Evolutionary conservation across 2,329 filamentous ascomycete species (phyloP).

Genomic region (Tricladium varicosporioides): DNA sequence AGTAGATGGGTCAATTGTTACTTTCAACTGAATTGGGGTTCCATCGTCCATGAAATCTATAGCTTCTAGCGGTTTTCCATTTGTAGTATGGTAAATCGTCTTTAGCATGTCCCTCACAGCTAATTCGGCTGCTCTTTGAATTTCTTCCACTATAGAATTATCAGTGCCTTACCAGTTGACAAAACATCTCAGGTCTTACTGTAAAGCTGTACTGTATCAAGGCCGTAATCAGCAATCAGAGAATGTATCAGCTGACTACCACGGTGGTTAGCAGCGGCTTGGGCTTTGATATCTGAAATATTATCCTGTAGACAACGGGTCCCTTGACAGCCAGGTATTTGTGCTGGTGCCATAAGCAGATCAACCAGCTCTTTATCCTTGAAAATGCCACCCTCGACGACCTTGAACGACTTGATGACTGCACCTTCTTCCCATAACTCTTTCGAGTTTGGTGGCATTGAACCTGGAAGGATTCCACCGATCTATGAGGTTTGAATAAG

Average conservation of each 20-base stretch:
- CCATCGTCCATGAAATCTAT: conserved; percentile 78
- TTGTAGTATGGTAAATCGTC: conserved; percentile 51
- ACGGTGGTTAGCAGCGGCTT: conserved; percentile 80
- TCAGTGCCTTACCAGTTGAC: no score
- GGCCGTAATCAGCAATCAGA: conserved; percentile 60
- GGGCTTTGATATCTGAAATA: conserved; percentile 79
- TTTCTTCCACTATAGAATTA: conserved; percentile 75
- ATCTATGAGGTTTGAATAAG: no score
- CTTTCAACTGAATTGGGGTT: conserved; percentile 66
- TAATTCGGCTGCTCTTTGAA: conserved; percentile 74
- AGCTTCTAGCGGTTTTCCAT: conserved; percentile 65
- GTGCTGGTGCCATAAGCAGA: conserved; percentile 16
- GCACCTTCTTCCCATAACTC: conserved; percentile 60
- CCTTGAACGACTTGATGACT: conserved; percentile 59
- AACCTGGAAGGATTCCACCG: conserved; percentile 61
- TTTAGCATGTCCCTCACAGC: conserved; percentile 71
- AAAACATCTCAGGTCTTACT: no score
- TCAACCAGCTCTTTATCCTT: conserved; percentile 65
- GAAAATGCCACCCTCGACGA: conserved; percentile 75
- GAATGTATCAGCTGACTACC: conserved; percentile 72
- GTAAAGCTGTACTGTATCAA: conserved; percentile 46
- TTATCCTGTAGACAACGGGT: conserved; percentile 78
- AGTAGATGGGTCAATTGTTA: conserved; percentile 65
- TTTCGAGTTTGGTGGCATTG: conserved; percentile 74
- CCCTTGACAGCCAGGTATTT: conserved; percentile 62